Base-by-base conservation (phyloP, 1,139 yeast species). In the Debaryomyces psychrophilus region DNA sequence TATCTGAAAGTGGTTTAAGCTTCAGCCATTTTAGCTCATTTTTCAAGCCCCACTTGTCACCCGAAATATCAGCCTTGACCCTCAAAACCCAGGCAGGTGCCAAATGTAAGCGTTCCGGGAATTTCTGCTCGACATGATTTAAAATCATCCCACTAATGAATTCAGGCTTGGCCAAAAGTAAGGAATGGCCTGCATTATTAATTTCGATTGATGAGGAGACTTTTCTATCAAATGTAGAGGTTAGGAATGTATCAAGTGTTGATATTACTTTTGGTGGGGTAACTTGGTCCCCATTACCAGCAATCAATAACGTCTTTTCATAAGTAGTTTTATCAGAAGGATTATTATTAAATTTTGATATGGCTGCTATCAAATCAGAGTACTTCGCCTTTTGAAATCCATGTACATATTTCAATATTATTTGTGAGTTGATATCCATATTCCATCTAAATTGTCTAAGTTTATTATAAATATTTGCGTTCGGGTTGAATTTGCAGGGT, bases 41-140 rank as follows among this genome's bases (percentile, higher is more conserved):
- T 61, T 87, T 87, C 51, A 87, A 65, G 26, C 90, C 88, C 93
- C 93, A 87, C 62, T 87, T 87, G 55, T 81, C 86, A 1, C 86
- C 86, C 15, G 82, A 76, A 4, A 81, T 74, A 46, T 79, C 76
- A 1, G 88, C 88, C 56, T 83, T 81, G 17, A 79, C 71, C 44
- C 76, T 73, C 44, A 83, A 69, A 44, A 83, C 87, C 88, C 87
- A 83, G 3, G 84, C 79, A 4, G 84, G 79, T 4, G 83, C 77
- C 37, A 83, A 69, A 52, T 80, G 66, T 59, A 77, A 55, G 53
- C 76, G 47, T 54, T 71, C 64, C 42, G 84, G 82, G 47, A 78
- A 75, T 44, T 71, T 71, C 50, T 67, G 64, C 53, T 79, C 81
- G 14, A 86, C 61, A 58, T 84, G 88, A 53, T 81, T 78, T 44